phyloP scores from a whole-genome alignment of 495 filamentous ascomycete species.

The Stereocaulon alpinum region DNA sequence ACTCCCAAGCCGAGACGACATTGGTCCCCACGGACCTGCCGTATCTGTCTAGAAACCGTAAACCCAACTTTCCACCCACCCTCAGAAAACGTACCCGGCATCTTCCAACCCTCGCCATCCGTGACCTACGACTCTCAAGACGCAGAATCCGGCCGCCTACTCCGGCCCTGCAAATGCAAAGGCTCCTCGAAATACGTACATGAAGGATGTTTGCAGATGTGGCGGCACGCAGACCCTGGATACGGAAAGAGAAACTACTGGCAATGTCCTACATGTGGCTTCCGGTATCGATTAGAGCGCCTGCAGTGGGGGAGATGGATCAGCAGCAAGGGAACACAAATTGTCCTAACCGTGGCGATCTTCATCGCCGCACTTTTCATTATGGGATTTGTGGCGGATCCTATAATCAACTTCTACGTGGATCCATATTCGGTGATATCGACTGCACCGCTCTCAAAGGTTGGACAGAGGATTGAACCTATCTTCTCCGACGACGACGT shows the following conservation, averaged over 20 bases:
- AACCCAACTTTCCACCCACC: conserved; percentile 63
- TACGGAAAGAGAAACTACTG: conserved; percentile 63
- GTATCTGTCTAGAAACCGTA: conserved; percentile 85
- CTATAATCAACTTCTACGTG: conserved; percentile 78
- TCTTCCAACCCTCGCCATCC: conserved; percentile 51
- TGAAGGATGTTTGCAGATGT: conserved; percentile 80
- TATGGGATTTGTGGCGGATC: conserved; percentile 85
- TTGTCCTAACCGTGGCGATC: conserved; percentile 57
- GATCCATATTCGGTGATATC: conserved; percentile 53
- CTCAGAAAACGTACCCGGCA: conserved; percentile 46
- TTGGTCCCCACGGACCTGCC: conserved; percentile 66
- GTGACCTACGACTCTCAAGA: conserved; percentile 68
- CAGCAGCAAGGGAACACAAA: conserved; percentile 52
- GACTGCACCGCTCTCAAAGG: conserved; percentile 18
- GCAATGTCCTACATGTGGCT: conserved; percentile 82
- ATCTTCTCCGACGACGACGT: conserved; percentile 35
- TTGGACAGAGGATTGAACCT: conserved; percentile 19
- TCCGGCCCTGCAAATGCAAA: conserved; percentile 88
- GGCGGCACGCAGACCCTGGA: conserved; percentile 65
- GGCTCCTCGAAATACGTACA: conserved; percentile 90
- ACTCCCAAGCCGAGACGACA: conserved; percentile 32
- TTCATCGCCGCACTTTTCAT: conserved; percentile 61
- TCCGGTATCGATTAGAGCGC: conserved; percentile 71
- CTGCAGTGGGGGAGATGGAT: conserved; percentile 67
- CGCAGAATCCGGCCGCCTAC: conserved; percentile 66